These are phyloP conservation scores for Saccharum officinarum DNA, from an alignment of 176 grass and related monocot genomes.

Conservation along the genomic window DNA sequence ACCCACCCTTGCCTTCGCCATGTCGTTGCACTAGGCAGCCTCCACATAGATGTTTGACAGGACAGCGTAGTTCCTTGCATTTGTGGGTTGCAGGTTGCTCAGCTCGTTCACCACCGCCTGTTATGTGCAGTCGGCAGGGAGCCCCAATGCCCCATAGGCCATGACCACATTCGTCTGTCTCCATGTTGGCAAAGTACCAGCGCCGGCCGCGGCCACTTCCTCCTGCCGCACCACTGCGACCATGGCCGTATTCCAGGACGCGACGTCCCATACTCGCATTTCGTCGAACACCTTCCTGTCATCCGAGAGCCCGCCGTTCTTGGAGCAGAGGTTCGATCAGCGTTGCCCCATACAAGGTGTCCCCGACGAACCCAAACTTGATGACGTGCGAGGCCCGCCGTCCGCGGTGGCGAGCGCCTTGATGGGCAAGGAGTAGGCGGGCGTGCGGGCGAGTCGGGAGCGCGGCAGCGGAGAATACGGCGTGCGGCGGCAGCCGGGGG, in stretches of 20 bases:
- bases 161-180: conserved; percentile 52
- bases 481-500: conserved; percentile 20
- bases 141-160: neutral
- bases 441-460: conserved; percentile 34
- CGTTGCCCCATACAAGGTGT: conserved; percentile 36
- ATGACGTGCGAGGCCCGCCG: conserved; percentile 41
- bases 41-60: conserved; percentile 54
- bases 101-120: conserved; percentile 60
- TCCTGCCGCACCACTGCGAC: conserved; percentile 47
- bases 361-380: conserved; percentile 25
- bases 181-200: conserved; percentile 49
- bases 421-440: conserved; percentile 60
- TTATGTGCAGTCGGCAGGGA: conserved; percentile 63
- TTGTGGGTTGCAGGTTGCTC: conserved; percentile 51
- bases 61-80: conserved; percentile 57
- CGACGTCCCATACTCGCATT: conserved; percentile 45
- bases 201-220: neutral
- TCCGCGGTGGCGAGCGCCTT: conserved; percentile 46
- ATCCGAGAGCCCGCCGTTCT: conserved; percentile 25
- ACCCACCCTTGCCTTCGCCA: conserved; percentile 50
- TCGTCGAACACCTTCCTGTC: conserved; percentile 51
- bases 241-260: conserved; percentile 67
- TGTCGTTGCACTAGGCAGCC: too few relatives aligned
- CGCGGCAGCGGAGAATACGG: conserved; percentile 41
- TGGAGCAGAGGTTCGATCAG: conserved; percentile 77